Percentiles rank a stretch among this genome's conserved stretches.
Evolutionary conservation across 1,139 yeast species (phyloP).

Genomic region (Sugiyamaella sp.): DNA sequence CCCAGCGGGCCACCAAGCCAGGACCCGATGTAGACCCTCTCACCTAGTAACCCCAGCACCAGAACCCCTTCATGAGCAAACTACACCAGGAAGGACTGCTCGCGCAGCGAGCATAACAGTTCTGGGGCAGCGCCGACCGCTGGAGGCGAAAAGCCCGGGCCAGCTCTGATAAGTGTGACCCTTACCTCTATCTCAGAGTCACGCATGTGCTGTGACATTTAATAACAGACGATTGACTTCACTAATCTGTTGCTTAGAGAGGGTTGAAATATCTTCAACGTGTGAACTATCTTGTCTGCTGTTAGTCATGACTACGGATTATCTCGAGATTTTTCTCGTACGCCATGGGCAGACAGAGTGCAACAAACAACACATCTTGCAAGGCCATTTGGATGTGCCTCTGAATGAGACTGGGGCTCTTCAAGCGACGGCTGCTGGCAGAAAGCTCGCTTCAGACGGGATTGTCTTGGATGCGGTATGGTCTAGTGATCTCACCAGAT

Average conservation of each 20-base stretch:
- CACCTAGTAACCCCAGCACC: too few relatives aligned
- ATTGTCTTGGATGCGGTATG: conserved; percentile 36
- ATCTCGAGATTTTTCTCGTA: conserved; percentile 59
- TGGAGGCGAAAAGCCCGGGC: too few relatives aligned
- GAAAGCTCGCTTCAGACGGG: conserved; percentile 24
- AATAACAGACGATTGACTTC: too few relatives aligned
- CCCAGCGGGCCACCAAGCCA: too few relatives aligned
- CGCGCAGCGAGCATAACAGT: too few relatives aligned
- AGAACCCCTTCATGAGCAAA: too few relatives aligned
- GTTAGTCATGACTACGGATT: conserved; percentile 15
- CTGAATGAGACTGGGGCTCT: conserved; percentile 33
- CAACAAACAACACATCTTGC: conserved; percentile 65
- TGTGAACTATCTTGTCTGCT: background rate
- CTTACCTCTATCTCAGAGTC: background rate
- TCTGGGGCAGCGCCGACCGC: too few relatives aligned
- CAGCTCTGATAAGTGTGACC: background rate
- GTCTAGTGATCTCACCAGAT: conserved; percentile 41
- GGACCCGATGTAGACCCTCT: too few relatives aligned
- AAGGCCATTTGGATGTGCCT: conserved; percentile 59
- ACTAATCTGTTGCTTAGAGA: too few relatives aligned
- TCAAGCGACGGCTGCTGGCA: conserved; percentile 36
- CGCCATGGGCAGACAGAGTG: conserved; percentile 84
- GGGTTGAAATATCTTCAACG: background rate
- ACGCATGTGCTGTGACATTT: background rate
- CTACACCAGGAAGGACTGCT: too few relatives aligned